Evolutionary conservation across 1,284 basidiomycete genomes (phyloP), one percentile per base, ranked within the genome.

Genomic region (Pseudozyma tsukubaensis): DNA sequence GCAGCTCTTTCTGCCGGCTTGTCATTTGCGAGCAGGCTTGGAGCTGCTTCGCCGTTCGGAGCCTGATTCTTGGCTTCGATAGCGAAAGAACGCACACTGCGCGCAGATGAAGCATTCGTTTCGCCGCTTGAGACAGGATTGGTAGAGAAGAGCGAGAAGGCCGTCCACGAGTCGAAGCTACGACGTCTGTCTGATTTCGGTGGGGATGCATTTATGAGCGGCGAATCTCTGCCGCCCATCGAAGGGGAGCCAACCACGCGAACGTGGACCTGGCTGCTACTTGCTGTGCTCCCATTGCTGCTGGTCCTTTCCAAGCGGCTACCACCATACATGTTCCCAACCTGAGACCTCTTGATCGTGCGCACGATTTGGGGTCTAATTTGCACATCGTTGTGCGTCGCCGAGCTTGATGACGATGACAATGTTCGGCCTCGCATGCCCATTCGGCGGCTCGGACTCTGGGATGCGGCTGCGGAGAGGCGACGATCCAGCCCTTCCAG

Each of bases 341-440:
- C 42, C 19, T 60, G 58, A 6, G 65, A 61, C 4, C 59, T 51
- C 35, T 70, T 63, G 50, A 70, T 64, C 8, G 67, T 60, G 4
- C 67, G 57, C 8, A 70, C 67, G 11, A 70, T 70, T 42, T 70
- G 67, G 4, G 67, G 67, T 21, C 67, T 13, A n/a, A 70, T 70
- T 34, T 70, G 67, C 8, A 70, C 52, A 11, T 70, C 67, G 37
- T 48, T 62, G 18, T 62, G 59, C 39, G 58, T 51, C 24, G 48
- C 60, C 29, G 64, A 67, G 39, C 65, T 58, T 1, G 59, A 61
- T 3, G 65, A 68, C 1, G 53, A 52, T 4, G 65, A 68, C 7
- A 61, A 42, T 2, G 53, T 61, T 2, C 65, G 50, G 8, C 58
- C 51, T 7, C 65, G 59, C 54, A 51, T 58, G 11, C 50, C 36